phyloP scores from a whole-genome alignment of 495 filamentous ascomycete species.

The Hyaloscypha bicolor region DNA sequence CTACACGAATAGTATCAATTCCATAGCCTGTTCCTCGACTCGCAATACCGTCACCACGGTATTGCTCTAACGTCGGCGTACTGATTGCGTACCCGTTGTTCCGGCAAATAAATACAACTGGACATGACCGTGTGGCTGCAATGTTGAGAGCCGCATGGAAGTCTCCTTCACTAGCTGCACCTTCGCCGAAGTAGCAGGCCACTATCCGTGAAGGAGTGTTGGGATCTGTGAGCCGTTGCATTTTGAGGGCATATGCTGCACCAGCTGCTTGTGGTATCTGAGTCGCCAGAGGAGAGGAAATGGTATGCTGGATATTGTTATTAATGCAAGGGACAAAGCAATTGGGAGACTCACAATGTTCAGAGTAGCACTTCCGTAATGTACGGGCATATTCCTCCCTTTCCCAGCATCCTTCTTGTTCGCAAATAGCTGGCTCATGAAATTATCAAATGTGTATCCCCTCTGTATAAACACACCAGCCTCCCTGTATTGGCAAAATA shows the following conservation, averaged over 20 bases:
- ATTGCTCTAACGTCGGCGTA: conserved; percentile 93
- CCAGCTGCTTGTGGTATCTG: conserved; percentile 95
- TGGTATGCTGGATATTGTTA: conserved; percentile 67
- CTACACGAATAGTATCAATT: conserved; percentile 94
- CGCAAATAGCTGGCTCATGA: conserved; percentile 95
- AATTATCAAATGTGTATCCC: conserved; percentile 82
- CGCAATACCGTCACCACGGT: conserved; percentile 95
- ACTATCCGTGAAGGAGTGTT: conserved; percentile 67
- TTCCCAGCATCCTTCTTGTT: conserved; percentile 79
- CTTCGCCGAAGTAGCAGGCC: conserved; percentile 94
- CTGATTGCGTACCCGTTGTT: conserved; percentile 98
- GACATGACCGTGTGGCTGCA: conserved; percentile 89
- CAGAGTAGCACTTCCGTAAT: conserved; percentile 83
- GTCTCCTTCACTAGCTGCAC: conserved; percentile 95
- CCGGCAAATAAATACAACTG: conserved; percentile 91
- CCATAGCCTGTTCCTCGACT: conserved; percentile 94
- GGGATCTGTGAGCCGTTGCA: conserved; percentile 76
- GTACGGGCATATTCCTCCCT: conserved; percentile 97
- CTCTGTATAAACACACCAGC: conserved; percentile 87
- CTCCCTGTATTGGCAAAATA: conserved; percentile 96
- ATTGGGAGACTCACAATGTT: conserved; percentile 64
- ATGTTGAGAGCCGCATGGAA: conserved; percentile 98
- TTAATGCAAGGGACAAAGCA: neutral
- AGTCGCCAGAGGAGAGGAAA: conserved; percentile 90
- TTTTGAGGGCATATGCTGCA: conserved; percentile 91